phyloP scores from a whole-genome alignment of 257 asterid species.

The Osmanthus fragrans region DNA sequence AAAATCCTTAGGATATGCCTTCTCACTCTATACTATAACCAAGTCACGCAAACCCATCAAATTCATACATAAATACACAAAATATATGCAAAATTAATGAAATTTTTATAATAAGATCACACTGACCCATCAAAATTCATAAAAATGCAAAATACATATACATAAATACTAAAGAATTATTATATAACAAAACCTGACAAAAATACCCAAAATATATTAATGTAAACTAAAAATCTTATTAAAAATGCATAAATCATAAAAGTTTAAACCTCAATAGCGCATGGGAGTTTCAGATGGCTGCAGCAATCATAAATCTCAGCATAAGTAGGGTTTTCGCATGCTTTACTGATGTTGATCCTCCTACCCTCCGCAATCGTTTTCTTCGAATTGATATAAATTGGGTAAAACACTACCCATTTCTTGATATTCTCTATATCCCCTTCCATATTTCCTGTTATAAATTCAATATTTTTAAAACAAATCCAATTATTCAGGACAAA shows the following conservation, averaged over 20 bases:
- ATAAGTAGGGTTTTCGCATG: conserved; percentile 89
- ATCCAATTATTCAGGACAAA: not conserved
- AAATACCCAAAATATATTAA: not conserved
- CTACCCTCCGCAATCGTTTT: conserved; percentile 92
- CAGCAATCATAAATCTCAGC: conserved; percentile 84
- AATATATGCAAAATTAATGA: not conserved
- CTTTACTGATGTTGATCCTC: conserved; percentile 69
- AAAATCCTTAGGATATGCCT: conserved; percentile 96
- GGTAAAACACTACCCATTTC: conserved; percentile 83
- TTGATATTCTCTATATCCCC: conserved; percentile 64
- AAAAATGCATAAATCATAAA: not conserved
- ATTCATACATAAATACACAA: not conserved
- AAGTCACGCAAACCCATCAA: not conserved
- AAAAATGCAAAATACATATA: not conserved
- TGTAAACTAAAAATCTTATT: not conserved
- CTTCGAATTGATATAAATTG: conserved; percentile 87
- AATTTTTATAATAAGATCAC: not conserved
- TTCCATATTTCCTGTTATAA: conserved; percentile 49
- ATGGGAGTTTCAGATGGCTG: conserved; percentile 71
- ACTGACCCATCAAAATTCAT: not conserved
- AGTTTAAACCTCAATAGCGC: conserved; percentile 74
- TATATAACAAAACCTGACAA: not conserved
- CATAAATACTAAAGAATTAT: not conserved
- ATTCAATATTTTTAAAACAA: not conserved
- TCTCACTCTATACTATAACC: conserved; percentile 52